Evolutionary conservation across 2,329 filamentous ascomycete genomes (phyloP), one percentile per base, ranked within the genome.

Genomic region (Trichophaea hybrida): DNA sequence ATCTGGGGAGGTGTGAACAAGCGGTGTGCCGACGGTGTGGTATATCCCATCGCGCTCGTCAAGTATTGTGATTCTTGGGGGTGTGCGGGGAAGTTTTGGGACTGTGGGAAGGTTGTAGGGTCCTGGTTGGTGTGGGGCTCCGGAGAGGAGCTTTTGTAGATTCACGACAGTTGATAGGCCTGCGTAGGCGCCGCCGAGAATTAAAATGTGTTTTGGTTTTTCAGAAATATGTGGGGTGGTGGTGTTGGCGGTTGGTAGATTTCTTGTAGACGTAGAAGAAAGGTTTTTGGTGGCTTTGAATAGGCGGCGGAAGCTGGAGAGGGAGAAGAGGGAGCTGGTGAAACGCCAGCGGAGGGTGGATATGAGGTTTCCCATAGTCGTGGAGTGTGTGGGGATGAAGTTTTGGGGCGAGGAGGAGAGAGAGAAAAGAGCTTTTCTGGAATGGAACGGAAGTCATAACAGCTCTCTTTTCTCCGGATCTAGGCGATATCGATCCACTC

Each of bases 41-140:
- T 85, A 89, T 70, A 82, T 89, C n/a, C 86, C 86, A 74, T 90
- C 86, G n/a, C 84, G 76, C 71, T 89, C 84, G 67, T 90, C 85
- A 31, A 87, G 81, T 24, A 90, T 77, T 24, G 84, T 88, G 55
- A 90, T 82, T 40, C n/a, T 54, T 33, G 51, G 51, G 32, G 31
- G n/a, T n/a, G 10, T 33, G 51, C 35, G 51, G n/a, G 31, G 31
- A 10, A 40, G 51, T 3, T 13, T 15, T 1, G 51, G 34, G n/a
- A 54, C 24, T 1, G 24, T 5, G 12, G 51, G 51, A 10, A 15
- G 31, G 34, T 15, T 35, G 10, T 13, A 33, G 44, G 66, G 43
- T 65, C 70, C 58, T 64, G 73, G 65, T 66, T 76, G 66, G 68
- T 77, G 72, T 67, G 69, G 52, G 70, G 69, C 73, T 15, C 82